Evolutionary conservation across 306 rosid species (phyloP).

Genomic region (Fragaria vesca): DNA sequence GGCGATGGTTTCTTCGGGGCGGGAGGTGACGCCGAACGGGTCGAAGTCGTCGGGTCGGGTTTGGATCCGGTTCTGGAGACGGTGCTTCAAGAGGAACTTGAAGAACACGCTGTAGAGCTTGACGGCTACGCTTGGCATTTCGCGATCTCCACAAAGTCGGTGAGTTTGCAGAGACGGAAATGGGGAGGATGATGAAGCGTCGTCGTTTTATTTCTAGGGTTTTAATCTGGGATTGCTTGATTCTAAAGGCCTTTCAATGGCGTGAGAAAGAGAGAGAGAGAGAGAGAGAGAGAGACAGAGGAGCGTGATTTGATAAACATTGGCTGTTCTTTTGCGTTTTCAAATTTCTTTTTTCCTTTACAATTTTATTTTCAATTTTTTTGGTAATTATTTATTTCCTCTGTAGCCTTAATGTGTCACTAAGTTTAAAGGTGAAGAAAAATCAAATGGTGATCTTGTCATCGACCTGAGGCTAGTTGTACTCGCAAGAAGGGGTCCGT

Average conservation of each 20-base stretch:
- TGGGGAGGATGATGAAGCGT: neutral
- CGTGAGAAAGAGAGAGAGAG: constrained; percentile 16
- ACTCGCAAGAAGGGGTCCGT: too few relatives aligned
- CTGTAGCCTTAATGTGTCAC: too few relatives aligned
- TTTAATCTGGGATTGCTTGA: constrained; percentile 28
- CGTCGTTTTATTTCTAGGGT: constrained; percentile 24
- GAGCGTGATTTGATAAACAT: constrained; percentile 12
- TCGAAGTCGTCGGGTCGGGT: constrained; percentile 45
- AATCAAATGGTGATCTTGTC: too few relatives aligned
- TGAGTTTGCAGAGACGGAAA: constrained; percentile 24
- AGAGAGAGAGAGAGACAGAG: neutral
- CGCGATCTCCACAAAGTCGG: constrained; percentile 5
- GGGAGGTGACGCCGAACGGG: constrained; percentile 78
- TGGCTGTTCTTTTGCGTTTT: constrained; percentile 13
- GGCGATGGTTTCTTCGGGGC: constrained; percentile 74
- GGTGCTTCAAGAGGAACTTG: constrained; percentile 92
- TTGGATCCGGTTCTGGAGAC: constrained; percentile 84
- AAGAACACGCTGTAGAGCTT: constrained; percentile 97
- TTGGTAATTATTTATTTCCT: too few relatives aligned
- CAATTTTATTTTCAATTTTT: neutral
- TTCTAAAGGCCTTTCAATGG: constrained; percentile 35
- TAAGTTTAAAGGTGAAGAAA: too few relatives aligned
- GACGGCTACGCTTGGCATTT: constrained; percentile 90
- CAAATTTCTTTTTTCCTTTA: neutral
- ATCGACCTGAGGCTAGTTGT: too few relatives aligned